Conservation (phyloP, 192 early-diverging fungal species). For the Entrophospora sp. region DNA sequence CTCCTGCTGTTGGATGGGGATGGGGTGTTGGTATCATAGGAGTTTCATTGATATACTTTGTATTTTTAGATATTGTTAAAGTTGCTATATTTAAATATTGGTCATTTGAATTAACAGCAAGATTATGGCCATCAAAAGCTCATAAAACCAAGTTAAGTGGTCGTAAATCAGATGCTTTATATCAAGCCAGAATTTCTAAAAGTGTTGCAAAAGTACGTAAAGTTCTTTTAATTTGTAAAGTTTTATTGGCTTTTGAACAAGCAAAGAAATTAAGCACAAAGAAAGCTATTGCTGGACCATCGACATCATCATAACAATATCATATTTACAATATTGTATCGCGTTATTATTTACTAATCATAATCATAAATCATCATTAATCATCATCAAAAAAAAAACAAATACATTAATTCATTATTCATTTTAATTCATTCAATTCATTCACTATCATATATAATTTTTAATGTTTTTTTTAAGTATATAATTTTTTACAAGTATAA, state of each 20-base stretch:
- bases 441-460: no score
- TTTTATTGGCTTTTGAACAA: conserved; percentile 22
- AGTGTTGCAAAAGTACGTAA: conserved; percentile 38
- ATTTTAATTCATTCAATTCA: no score
- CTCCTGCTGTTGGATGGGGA: conserved; percentile 56
- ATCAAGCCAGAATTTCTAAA: conserved; percentile 37
- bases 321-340: no score
- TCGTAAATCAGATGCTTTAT: conserved; percentile 38
- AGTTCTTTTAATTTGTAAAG: conserved; percentile 28
- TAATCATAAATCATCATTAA: no score
- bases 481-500: no score
- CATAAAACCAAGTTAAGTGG: conserved; percentile 53
- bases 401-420: no score
- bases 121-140: conserved; percentile 60
- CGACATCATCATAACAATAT: no score
- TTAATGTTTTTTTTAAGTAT: no score
- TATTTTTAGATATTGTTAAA: conserved; percentile 86
- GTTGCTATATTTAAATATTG: conserved; percentile 75
- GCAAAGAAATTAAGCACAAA: neutral
- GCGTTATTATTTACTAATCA: no score
- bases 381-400: no score
- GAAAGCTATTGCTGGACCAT: neutral
- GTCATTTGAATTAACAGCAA: conserved; percentile 87
- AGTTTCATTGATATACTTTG: conserved; percentile 73
- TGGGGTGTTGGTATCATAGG: conserved; percentile 68